A percentile compares a stretch with the other conserved stretches of the same genome.
Conservation (phyloP, 495 filamentous ascomycete species). For the Aspergillus haitiensis region DNA sequence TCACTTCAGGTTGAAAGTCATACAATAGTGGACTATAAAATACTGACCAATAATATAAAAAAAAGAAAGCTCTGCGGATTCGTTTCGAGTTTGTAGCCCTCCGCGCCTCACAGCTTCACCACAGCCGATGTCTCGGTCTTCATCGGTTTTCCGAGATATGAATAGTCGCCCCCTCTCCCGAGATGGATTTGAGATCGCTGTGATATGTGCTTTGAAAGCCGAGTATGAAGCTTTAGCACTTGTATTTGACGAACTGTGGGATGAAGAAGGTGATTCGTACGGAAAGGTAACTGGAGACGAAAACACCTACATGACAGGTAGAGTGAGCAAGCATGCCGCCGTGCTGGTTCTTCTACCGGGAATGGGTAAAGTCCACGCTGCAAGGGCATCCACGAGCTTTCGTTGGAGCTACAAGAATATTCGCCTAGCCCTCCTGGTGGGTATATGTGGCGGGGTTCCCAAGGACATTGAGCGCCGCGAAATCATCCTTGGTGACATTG, state of each 20-base stretch:
- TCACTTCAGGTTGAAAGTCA: no score
- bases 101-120: no score
- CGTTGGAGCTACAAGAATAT: slow-evolving; percentile 20
- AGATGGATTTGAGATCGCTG: slow-evolving; percentile 28
- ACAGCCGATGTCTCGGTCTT: no score
- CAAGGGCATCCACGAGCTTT: slow-evolving; percentile 20
- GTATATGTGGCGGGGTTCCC: slow-evolving; percentile 1
- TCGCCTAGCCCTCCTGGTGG: slow-evolving; percentile 26
- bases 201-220: slow-evolving; percentile 27
- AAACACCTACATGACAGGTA: slow-evolving; percentile 31
- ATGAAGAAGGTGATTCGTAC: slow-evolving; percentile 16
- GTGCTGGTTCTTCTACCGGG: slow-evolving; percentile 27
- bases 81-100: no score
- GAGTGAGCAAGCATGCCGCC: slow-evolving; percentile 25
- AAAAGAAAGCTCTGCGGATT: no score
- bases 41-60: no score
- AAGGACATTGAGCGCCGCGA: slow-evolving; percentile 8
- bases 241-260: slow-evolving; percentile 26
- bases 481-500: slow-evolving; percentile 41
- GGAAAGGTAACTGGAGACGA: slow-evolving; percentile 22
- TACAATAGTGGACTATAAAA: no score
- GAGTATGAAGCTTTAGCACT: slow-evolving; percentile 27
- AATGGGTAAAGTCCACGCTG: slow-evolving; percentile 23
- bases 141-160: no score
- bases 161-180: background rate